Base-by-base conservation (phyloP, 768 basidiomycete genomes). In the Lentinula detonsa region DNA sequence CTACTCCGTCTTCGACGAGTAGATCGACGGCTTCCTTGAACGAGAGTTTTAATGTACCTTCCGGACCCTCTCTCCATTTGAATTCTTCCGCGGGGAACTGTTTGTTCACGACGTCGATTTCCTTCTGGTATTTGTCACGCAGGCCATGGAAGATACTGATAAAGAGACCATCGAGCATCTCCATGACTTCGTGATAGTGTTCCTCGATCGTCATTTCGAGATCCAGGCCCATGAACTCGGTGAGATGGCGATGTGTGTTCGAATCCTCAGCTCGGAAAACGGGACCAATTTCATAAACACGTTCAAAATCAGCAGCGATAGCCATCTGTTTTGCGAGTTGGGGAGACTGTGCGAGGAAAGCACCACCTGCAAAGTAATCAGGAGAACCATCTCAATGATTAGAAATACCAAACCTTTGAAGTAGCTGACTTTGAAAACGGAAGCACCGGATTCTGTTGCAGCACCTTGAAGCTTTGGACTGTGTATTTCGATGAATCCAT, bases 281-380 rank as follows among this genome's bases (percentile, higher is more conserved):
- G 60, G 89, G 86, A 0, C 88, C 97, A 63, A 99, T 94, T 75
- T 99, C 97, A 75, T 95, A 99, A 7, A 99, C 97, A 35, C 94
- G 85, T 73, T 98, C 97, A 70, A 98, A 95, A 76, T 98, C 97
- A 58, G 93, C 95, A 37, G 97, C 94, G 67, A 99, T 98, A 62
- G 91, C 92, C 97, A 99, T 99, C 75, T 99, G 97, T 74, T 99
- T 99, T 55, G 95, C 93, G 15, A 98, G 80, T 71, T 99, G 97
- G 43, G 97, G 97, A 42, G 92, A 95, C 73, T 99, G 97, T 18
- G 97, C 97, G 43, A 99, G 83, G 79, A 82, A 99, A 2, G 97
- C 97, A 65, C 74, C 83, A 34, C 92, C 95, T 96, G 65, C 13
- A 18, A n/a, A 1, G 16, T 68, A 37, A 4, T 13, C 57, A 16